Base-by-base conservation (phyloP, 805 yeast species). In the Candida pseudofarinosa region DNA sequence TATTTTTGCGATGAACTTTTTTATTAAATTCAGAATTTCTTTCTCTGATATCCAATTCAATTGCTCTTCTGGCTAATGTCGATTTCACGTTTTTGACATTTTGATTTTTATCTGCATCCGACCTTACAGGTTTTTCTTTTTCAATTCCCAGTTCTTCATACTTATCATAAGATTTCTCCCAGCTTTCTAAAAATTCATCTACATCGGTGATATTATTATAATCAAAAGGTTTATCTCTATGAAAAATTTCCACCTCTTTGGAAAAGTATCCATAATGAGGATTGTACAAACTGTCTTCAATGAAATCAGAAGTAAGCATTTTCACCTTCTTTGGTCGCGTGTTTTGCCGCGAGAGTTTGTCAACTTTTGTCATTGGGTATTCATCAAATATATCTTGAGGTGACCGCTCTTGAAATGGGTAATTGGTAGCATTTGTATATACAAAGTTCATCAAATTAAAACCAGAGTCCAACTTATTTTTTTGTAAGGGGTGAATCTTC, bases 241-340 rank as follows among this genome's bases (percentile, higher is more conserved):
- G 83, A 60, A 82, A 86, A 50, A 86, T 86, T 54, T 83, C 85
- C 6, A 85, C 95, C 49, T 85, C 85, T 50, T 80, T 76, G 1
- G 88, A 74, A 53, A 88, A 88, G 60, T 88, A 88, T 1, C 96
- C 96, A 58, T 88, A 88, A 49, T 73, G 55, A 0, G 91, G 88
- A 61, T 88, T 85, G 58, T 88, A 88, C 52, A 88, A 63, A 15
- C 91, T 82, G 58, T 88, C 95, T 53, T 87, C 95, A 44, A 88
- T 88, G 62, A 85, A 88, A 53, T 86, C 95, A 8, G 85, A 67
- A 0, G 83, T 64, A n/a, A 82, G 65, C 90, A 88, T 83, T 57
- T 84, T 83, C 4, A 80, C 76, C 19, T 74, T 71, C 26, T 51
- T 65, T 0, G 96, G 95, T 26, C 90, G 63, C 38, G 56, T 59